Evolutionary conservation across 2,329 filamentous ascomycete species (phyloP), one percentile per base, ranked within the genome.

Genomic region (Penicillium freii): DNA sequence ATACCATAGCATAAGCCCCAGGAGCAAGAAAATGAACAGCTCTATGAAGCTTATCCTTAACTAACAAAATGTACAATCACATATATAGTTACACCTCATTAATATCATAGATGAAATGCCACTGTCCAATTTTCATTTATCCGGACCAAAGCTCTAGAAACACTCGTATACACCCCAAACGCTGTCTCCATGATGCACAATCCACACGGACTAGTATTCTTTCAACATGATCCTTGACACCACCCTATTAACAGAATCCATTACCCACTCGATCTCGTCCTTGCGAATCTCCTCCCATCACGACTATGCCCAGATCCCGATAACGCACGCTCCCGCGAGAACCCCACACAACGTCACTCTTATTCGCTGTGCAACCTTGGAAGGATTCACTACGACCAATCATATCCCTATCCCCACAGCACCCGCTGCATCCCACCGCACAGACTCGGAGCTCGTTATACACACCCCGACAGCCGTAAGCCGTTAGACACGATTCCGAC

Each of bases 271-370:
- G 10, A 39, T 39, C 3, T 4, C 17, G 8, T 1, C 36, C 36
- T 10, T 21, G n/a, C n/a, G 6, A 11, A 11, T 39, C n/a, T 11
- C 10, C n/a, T 11, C 17, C n/a, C 36, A 19, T 38, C 9, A 19
- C 36, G 34, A 9, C 34, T 9, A 1, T 4, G 4, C 34, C 15
- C 3, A 19, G 17, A 38, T 4, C n/a, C n/a, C n/a, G 36, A 19
- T 21, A 39, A 39, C 3, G 36, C 36, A 39, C 9, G 36, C 36
- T 10, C 62, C 55, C 64, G 60, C 0, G 67, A 68, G 51, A 72
- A 74, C 66, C 68, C 71, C 71, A 74, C 54, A 64, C 70, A 2
- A 71, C 34, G 29, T 68, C 57, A 31, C 71, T 65, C n/a, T 56
- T 54, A 1, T 54, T 51, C 21, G 64, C 51, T 0, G 63, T 67